phyloP scores from a whole-genome alignment of 73 alveolate species.

The Tetrahymena borealis region DNA sequence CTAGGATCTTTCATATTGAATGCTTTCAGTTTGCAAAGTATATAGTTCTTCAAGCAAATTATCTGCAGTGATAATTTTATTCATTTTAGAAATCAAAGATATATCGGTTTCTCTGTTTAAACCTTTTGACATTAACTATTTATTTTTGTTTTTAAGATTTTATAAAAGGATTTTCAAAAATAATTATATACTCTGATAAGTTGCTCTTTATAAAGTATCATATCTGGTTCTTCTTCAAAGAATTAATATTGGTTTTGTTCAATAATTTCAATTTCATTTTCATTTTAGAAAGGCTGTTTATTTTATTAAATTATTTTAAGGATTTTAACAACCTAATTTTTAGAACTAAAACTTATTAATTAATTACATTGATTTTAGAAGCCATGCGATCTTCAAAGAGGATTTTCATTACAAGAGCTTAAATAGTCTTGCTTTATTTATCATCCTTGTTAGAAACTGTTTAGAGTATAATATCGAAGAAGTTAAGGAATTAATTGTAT shows the following conservation, averaged over 20 bases:
- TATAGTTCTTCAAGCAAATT: background rate
- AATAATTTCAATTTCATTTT: background rate
- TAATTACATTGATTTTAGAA: background rate
- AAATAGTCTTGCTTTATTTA: background rate
- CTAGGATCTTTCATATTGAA: background rate
- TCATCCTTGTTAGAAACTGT: background rate
- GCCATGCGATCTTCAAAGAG: background rate
- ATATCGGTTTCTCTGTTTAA: background rate
- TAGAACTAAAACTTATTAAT: no score
- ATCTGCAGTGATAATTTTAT: background rate
- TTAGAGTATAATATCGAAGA: background rate
- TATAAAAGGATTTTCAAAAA: background rate
- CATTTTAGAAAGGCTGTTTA: background rate
- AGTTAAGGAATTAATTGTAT: background rate
- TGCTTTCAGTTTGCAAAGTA: background rate
- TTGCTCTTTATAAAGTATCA: background rate
- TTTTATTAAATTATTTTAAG: no score
- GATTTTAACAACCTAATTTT: no score
- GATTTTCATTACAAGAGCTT: background rate
- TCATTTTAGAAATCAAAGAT: background rate
- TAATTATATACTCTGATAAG: background rate
- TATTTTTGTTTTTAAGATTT: background rate
- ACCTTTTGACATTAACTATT: background rate
- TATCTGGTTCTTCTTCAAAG: background rate
- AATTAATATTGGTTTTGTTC: background rate